Evolutionary conservation across 805 yeast species (phyloP).

Genomic region (Zygoascus flipseniorum): DNA sequence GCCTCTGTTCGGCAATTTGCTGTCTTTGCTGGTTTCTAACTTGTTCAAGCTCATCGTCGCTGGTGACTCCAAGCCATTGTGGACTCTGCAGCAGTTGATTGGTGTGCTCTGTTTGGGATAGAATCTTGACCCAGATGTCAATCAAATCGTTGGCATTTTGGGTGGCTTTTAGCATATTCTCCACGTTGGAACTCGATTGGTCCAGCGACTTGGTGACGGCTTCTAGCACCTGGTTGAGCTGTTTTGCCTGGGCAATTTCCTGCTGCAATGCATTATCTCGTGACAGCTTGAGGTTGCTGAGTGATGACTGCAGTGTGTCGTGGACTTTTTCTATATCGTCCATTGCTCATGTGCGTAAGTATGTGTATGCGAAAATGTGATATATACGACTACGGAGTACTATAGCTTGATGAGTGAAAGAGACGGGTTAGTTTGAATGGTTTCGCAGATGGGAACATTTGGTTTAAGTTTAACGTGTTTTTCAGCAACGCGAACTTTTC

Average conservation of each 20-base stretch:
- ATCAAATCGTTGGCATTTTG: slow-evolving; percentile 22
- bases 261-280: slow-evolving; percentile 1
- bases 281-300: neutral
- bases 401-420: no score
- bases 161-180: slow-evolving; percentile 14
- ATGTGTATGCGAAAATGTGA: no score
- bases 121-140: slow-evolving; percentile 24
- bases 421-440: no score
- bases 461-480: no score
- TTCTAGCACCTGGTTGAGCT: slow-evolving; percentile 15
- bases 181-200: slow-evolving; percentile 11
- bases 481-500: no score
- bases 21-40: slow-evolving; percentile 11
- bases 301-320: neutral
- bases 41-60: slow-evolving; percentile 20
- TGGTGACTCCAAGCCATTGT: slow-evolving; percentile 25
- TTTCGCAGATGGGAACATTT: no score
- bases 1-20: slow-evolving; percentile 12
- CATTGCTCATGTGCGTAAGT: neutral
- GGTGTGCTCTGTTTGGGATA: slow-evolving; percentile 27
- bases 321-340: neutral
- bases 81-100: slow-evolving; percentile 19
- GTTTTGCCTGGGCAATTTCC: slow-evolving; percentile 16
- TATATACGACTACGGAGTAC: no score
- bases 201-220: slow-evolving; percentile 12